A percentile compares a stretch with the other conserved stretches of the same genome.
Evolutionary conservation across 495 filamentous ascomycete species (phyloP).

Genomic region (Talaromyces stipitatus): DNA sequence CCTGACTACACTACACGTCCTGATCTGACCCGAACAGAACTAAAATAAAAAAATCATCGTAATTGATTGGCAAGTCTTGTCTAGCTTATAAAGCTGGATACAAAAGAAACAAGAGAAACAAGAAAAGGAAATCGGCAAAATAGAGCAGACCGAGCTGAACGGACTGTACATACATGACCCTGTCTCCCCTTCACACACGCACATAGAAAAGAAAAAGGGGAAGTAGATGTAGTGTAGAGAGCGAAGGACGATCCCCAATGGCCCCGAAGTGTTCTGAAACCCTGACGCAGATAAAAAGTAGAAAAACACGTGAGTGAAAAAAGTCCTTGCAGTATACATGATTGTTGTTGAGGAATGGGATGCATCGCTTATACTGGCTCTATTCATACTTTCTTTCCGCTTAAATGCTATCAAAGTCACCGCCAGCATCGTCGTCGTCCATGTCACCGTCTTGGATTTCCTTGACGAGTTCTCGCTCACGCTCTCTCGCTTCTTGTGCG

Average conservation of each 20-base stretch:
- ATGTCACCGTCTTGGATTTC: slow-evolving; percentile 98
- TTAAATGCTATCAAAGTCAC: slow-evolving; percentile 96
- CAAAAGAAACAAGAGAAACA: not conserved
- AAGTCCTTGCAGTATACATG: slow-evolving; percentile 2
- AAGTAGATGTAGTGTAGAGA: not conserved
- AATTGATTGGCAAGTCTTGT: not conserved
- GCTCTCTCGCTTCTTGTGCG: slow-evolving; percentile 91
- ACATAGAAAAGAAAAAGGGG: not conserved
- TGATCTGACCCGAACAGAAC: too few relatives aligned
- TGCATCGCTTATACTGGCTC: not conserved
- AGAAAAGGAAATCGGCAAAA: too few relatives aligned
- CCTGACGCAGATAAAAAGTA: not conserved
- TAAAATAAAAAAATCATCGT: too few relatives aligned
- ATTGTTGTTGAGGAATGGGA: not conserved
- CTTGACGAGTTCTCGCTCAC: slow-evolving; percentile 94
- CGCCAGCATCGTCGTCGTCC: slow-evolving; percentile 94
- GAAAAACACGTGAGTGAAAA: not conserved
- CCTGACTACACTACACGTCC: too few relatives aligned
- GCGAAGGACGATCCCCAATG: not conserved
- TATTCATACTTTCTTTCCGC: not conserved
- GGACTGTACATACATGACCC: not conserved
- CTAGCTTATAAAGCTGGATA: not conserved
- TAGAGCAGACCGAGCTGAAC: not conserved
- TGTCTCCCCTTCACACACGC: not conserved
- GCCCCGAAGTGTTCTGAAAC: not conserved